A percentile compares a stretch with the other conserved stretches of the same genome.
Evolutionary conservation across 1,284 basidiomycete species (phyloP).

Genomic region (Ceratobasidium sp.): DNA sequence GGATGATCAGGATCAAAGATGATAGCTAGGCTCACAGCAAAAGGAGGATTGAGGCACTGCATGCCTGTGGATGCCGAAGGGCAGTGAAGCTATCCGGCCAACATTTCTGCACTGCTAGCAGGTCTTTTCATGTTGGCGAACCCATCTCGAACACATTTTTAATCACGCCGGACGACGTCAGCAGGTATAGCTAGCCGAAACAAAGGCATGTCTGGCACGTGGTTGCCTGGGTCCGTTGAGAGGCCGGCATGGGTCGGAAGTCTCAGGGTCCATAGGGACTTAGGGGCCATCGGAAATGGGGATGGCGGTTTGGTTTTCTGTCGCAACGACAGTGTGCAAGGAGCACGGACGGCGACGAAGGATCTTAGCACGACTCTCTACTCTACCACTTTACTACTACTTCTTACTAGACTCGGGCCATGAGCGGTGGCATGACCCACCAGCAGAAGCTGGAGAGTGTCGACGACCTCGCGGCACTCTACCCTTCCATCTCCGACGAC

Average conservation of each 20-base stretch:
- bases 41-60: too few relatives aligned
- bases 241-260: background rate
- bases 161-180: conserved; percentile 7
- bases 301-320: conserved; percentile 37
- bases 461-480: conserved; percentile 51
- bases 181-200: background rate
- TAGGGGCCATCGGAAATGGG: conserved; percentile 42
- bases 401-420: conserved; percentile 17
- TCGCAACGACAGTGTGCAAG: conserved; percentile 38
- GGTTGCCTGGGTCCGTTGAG: too few relatives aligned
- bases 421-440: conserved; percentile 44
- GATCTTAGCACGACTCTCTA: conserved; percentile 11
- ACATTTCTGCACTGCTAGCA: too few relatives aligned
- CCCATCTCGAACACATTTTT: too few relatives aligned
- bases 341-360: conserved; percentile 18
- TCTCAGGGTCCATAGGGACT: background rate
- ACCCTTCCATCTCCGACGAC: conserved; percentile 66
- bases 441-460: conserved; percentile 48
- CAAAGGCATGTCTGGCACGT: too few relatives aligned
- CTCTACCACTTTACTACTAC: conserved; percentile 23
- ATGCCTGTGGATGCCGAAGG: too few relatives aligned
- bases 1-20: too few relatives aligned
- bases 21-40: too few relatives aligned
- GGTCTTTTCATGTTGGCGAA: too few relatives aligned
- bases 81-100: too few relatives aligned